These are phyloP conservation scores for Trichocomaceae sp. DNA, from an alignment of 2,329 filamentous ascomycete genomes.

Conservation along the genomic window DNA sequence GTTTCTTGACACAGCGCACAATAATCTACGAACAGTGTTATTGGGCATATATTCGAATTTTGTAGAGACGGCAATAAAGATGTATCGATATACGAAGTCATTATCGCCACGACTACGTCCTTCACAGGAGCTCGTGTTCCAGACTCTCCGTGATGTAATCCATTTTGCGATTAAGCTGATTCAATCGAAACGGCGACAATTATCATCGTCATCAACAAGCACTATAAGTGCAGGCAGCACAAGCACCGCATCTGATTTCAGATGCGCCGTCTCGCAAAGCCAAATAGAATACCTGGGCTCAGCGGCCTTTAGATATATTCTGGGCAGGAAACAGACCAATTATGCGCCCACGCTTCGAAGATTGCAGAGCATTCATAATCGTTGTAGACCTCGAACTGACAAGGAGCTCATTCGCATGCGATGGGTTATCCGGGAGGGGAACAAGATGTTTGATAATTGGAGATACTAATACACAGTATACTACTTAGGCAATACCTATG, in stretches of 20 bases:
- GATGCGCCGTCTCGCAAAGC: conserved; percentile 53
- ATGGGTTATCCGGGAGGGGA: conserved; percentile 29
- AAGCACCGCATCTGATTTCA: too few species aligned
- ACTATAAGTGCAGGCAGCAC: too few species aligned
- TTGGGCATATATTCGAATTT: conserved; percentile 72
- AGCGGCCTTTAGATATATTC: conserved; percentile 61
- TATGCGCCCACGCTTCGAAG: conserved; percentile 61
- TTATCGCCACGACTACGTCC: conserved; percentile 52
- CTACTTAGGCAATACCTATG: too few species aligned
- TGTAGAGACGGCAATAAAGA: conserved; percentile 69
- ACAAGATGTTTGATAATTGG: conserved; percentile 32
- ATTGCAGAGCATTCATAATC: conserved; percentile 50
- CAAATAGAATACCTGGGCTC: conserved; percentile 62
- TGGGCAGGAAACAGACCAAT: conserved; percentile 64
- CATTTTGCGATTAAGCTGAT: conserved; percentile 60
- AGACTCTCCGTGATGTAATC: conserved; percentile 59
- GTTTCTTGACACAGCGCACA: conserved; percentile 57
- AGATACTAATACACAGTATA: conserved; percentile 21
- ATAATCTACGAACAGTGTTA: conserved; percentile 61
- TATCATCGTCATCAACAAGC: conserved; percentile 14
- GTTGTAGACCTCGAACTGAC: conserved; percentile 32
- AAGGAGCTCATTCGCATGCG: conserved; percentile 28
- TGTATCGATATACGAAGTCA: conserved; percentile 54
- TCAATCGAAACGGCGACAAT: conserved; percentile 44
- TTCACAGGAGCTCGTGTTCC: conserved; percentile 52